Conservation (phyloP, 1,284 basidiomycete genomes). For the Macrocybe sp. region DNA sequence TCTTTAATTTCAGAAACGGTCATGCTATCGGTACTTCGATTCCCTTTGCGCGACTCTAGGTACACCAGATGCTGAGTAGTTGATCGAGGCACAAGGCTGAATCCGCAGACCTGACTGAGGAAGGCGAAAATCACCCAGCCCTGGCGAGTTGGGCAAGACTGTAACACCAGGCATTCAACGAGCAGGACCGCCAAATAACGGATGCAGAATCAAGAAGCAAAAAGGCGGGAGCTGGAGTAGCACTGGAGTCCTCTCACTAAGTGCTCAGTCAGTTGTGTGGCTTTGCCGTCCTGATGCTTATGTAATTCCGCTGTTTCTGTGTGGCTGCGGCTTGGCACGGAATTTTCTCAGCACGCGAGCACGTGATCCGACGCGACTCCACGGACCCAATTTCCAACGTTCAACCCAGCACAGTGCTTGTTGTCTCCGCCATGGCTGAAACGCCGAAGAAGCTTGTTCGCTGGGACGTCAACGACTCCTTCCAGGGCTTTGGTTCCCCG, state of each 20-base stretch:
- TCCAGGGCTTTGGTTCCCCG: slow-evolving; percentile 37
- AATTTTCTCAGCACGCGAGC: slow-evolving; percentile 10
- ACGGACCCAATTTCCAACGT: neutral
- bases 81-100: neutral
- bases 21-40: slow-evolving; percentile 22
- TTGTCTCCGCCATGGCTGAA: slow-evolving; percentile 24
- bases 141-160: slow-evolving; percentile 26
- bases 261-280: slow-evolving; percentile 6
- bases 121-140: slow-evolving; percentile 26
- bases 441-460: slow-evolving; percentile 40
- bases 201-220: slow-evolving; percentile 4
- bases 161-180: slow-evolving; percentile 34
- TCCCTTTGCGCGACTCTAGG: slow-evolving; percentile 1
- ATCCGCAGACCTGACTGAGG: slow-evolving; percentile 14
- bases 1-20: slow-evolving; percentile 63
- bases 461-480: slow-evolving; percentile 37
- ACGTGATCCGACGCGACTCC: slow-evolving; percentile 18
- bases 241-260: neutral
- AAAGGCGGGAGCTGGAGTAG: slow-evolving; percentile 4
- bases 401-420: no score
- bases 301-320: slow-evolving; percentile 12
- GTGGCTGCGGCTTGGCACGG: neutral
- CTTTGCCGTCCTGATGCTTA: slow-evolving; percentile 11
- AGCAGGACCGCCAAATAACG: slow-evolving; percentile 8
- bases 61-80: neutral